Base-by-base conservation (phyloP, 2,329 filamentous ascomycete species). In the Botrytis porri region DNA sequence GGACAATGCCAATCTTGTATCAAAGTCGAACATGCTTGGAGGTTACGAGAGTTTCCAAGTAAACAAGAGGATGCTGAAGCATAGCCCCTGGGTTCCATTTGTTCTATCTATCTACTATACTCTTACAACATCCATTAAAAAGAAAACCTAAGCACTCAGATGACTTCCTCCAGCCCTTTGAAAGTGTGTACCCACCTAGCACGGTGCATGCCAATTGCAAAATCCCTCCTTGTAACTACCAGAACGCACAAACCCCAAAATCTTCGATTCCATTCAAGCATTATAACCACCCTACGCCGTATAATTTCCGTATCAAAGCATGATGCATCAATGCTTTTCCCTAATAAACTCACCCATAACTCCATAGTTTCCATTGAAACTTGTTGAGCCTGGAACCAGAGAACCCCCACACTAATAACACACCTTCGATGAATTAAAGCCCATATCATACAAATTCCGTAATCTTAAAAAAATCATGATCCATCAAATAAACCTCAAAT, bases 391-490 rank as follows among this genome's bases (percentile, higher is more conserved):
- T 59, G 41, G 54, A 51, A 60, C 60, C 67, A 65, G 63, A 72
- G 62, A 72, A 69, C 70, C 69, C 63, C 63, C 48, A 69, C 63
- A 67, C 41, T 69, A 72, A 61, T 69, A 66, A 59, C 70, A 72
- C 63, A 71, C 48, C 25, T n/a, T 69, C 12, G 22, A 48, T 16
- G 54, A 72, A 72, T 57, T 59, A 37, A 69, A 72, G 37, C 39
- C 35, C 22, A 51, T 72, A 69, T 69, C 35, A 51, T 72, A 72
- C 70, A 72, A 69, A 29, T 60, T 25, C 35, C 63, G 37, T 41
- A 20, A 9, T 43, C n/a, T n/a, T 20, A 37, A 25, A 65, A 62
- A 60, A 72, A 60, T 60, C 63, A 39, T 60, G 18, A 60, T 29
- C 22, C 51, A 69, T 48, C 32, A 37, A 69, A 39, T 25, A 25